Evolutionary conservation across 2,329 filamentous ascomycete species (phyloP).

Genomic region (Cryphonectria naterciae): DNA sequence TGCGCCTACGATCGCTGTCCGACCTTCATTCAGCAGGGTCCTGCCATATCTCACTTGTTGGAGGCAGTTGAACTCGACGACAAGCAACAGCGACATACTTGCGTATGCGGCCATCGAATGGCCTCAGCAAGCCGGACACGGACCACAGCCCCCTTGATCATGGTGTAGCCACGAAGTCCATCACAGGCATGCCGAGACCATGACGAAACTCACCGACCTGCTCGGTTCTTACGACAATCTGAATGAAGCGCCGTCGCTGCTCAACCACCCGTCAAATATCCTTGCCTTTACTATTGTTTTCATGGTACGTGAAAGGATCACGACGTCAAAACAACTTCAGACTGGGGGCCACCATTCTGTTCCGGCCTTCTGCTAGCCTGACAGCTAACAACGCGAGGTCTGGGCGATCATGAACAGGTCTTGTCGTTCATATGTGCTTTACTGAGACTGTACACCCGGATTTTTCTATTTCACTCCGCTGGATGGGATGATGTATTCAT

Average conservation of each 20-base stretch:
- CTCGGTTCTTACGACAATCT: constrained; percentile 21
- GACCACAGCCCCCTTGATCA: not conserved
- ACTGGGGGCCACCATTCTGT: not conserved
- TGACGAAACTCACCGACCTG: constrained; percentile 23
- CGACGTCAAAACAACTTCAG: not conserved
- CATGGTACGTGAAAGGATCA: constrained; percentile 20
- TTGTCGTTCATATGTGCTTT: constrained; percentile 30
- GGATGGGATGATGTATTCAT: constrained; percentile 33
- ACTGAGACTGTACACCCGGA: constrained; percentile 31
- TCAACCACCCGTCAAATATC: constrained; percentile 23
- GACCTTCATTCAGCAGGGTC: not conserved
- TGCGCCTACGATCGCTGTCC: not conserved
- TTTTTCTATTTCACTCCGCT: constrained; percentile 29
- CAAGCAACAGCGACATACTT: not conserved
- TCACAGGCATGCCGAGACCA: constrained; percentile 11
- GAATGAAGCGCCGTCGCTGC: constrained; percentile 15
- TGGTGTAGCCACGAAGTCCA: not conserved
- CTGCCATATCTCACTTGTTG: not conserved
- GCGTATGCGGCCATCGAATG: not conserved
- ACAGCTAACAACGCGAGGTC: not conserved
- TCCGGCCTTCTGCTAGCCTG: not conserved
- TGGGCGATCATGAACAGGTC: constrained; percentile 9
- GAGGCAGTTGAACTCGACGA: not conserved
- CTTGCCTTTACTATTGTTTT: constrained; percentile 20
- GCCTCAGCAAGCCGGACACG: not conserved